Conservation (phyloP, 2,329 filamentous ascomycete species). For the Arthrocladium fulminans region DNA sequence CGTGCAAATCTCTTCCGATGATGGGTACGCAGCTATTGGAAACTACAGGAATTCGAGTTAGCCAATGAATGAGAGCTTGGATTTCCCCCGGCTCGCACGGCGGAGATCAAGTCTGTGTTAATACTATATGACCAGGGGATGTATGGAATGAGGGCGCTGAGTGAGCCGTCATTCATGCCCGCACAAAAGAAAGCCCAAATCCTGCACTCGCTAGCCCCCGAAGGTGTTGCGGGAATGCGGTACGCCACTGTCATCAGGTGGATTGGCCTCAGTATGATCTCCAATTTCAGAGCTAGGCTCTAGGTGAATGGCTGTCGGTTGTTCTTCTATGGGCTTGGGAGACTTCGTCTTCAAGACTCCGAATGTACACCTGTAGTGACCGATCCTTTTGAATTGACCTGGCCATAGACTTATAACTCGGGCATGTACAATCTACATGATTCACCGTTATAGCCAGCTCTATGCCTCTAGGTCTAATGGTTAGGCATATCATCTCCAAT, state of each 20-base stretch:
- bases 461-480: too few relatives aligned
- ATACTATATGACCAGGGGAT: conserved; percentile 50
- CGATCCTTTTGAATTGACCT: too few relatives aligned
- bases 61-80: too few relatives aligned
- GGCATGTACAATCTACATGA: too few relatives aligned
- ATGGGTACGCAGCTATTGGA: too few relatives aligned
- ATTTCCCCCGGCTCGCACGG: conserved; percentile 37
- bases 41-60: too few relatives aligned
- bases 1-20: not conserved
- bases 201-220: conserved; percentile 48
- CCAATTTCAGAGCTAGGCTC: not conserved
- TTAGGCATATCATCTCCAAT: not conserved
- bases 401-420: too few relatives aligned
- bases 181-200: conserved; percentile 58
- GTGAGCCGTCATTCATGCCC: conserved; percentile 55
- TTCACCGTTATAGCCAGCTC: too few relatives aligned
- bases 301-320: too few relatives aligned
- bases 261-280: not conserved
- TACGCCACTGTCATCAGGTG: not conserved
- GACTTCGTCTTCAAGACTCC: too few relatives aligned
- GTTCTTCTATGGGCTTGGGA: too few relatives aligned
- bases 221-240: not conserved
- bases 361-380: too few relatives aligned
- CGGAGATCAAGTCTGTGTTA: conserved; percentile 43
- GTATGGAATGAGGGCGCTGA: conserved; percentile 56